Evolutionary conservation across 352 stramenopile genomes (phyloP).

Genomic region (Plasmopara viticola): DNA sequence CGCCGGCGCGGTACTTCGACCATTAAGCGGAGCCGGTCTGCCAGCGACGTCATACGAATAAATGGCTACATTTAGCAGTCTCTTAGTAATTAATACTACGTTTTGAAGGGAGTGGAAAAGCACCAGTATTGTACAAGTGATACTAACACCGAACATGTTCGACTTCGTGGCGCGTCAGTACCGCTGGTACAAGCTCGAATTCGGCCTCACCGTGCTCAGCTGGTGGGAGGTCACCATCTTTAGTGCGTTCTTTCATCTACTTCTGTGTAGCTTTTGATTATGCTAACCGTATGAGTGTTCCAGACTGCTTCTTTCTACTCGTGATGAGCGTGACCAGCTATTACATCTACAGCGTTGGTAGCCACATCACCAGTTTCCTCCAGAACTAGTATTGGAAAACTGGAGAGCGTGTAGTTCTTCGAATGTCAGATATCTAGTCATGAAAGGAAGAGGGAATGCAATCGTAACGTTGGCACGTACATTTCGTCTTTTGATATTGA

Average conservation of each 20-base stretch:
- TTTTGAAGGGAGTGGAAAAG: neutral
- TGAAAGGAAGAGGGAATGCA: neutral
- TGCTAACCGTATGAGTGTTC: neutral
- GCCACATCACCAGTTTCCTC: conserved; percentile 40
- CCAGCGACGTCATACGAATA: neutral
- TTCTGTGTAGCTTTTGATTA: neutral
- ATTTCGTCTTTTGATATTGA: neutral
- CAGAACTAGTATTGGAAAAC: conserved; percentile 16
- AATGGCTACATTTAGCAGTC: conserved; percentile 15
- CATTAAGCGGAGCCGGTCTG: too few relatives aligned
- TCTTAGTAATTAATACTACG: conserved; percentile 2
- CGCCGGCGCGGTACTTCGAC: conserved; percentile 26
- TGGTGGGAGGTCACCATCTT: conserved; percentile 78
- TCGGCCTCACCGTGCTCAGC: conserved; percentile 77
- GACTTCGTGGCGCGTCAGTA: conserved; percentile 61
- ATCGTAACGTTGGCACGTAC: neutral
- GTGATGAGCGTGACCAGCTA: conserved; percentile 67
- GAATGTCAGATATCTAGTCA: neutral
- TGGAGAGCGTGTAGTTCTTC: neutral
- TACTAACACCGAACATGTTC: conserved; percentile 23
- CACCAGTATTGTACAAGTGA: neutral
- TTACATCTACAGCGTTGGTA: conserved; percentile 68
- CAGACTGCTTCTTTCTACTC: conserved; percentile 68
- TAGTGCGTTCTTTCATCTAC: conserved; percentile 40
- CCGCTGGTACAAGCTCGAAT: conserved; percentile 86